These are phyloP conservation scores for Mortierella antarctica DNA, from an alignment of 192 early-diverging fungal species.

Conservation along the genomic window DNA sequence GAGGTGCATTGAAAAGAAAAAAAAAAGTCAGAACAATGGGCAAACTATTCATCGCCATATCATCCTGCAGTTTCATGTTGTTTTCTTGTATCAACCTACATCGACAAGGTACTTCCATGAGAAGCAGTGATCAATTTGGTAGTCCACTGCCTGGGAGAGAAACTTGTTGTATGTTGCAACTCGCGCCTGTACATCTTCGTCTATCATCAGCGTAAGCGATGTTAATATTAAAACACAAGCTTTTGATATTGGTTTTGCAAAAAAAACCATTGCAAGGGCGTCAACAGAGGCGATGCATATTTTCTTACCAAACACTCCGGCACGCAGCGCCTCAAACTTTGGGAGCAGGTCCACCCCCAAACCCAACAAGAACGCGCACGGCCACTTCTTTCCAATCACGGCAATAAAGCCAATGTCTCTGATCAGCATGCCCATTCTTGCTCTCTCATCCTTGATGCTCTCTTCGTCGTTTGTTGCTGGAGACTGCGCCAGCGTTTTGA, in stretches of 20 bases:
- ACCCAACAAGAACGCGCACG: constrained; percentile 57
- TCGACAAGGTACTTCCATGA: constrained; percentile 61
- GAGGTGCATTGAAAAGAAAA: neutral
- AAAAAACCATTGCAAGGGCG: neutral
- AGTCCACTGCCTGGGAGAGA: constrained; percentile 37
- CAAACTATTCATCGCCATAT: neutral
- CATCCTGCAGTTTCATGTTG: constrained; percentile 24
- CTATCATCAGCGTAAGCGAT: neutral
- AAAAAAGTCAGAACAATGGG: neutral
- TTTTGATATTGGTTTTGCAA: neutral
- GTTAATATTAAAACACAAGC: neutral
- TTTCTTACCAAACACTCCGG: constrained; percentile 19
- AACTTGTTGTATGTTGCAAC: constrained; percentile 47
- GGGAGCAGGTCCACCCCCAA: constrained; percentile 59
- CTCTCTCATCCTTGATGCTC: constrained; percentile 12
- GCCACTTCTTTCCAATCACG: constrained; percentile 66
- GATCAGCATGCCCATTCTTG: constrained; percentile 68
- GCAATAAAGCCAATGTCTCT: constrained; percentile 65
- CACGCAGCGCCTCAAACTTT: constrained; percentile 36
- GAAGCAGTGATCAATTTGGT: constrained; percentile 57
- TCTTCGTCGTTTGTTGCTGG: constrained; percentile 6
- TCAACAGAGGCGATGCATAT: neutral
- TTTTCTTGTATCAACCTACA: constrained; percentile 42
- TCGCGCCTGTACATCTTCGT: constrained; percentile 6
- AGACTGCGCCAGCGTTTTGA: constrained; percentile 9